Base-by-base conservation (phyloP, 129 eudicot species). In the Flaveria bidentis region DNA sequence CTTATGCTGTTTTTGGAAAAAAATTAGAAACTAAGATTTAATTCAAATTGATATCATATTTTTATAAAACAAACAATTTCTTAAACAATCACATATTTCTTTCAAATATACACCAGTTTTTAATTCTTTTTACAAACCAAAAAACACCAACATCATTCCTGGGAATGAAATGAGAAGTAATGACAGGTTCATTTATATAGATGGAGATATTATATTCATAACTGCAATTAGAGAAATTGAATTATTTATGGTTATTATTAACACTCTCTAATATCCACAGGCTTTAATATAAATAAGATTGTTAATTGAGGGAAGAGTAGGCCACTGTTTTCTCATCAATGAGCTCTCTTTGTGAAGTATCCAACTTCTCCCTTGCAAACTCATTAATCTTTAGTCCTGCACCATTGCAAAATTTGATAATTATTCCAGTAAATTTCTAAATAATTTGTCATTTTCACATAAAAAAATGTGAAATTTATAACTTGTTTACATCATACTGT, bases 291-390 rank as follows among this genome's bases (percentile, higher is more conserved):
- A 65, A 73, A 44, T 66, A 73, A 73, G 75, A 66, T 67, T 44
- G 61, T 80, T 62, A 73, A 65, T 74, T 79, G 62, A 93, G 95
- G 80, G 80, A 86, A 68, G 98, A 88, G 81, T 86, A 86, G 26
- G 98, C 98, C 71, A 88, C n/a, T 66, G 75, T 18, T 80, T 90
- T 93, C 82, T 93, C 96, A 78, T 93, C 92, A 23, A 82, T 71
- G 36, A 93, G 89, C 80, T 93, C 98, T 46, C 67, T 80, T 25
- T 81, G 91, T 46, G 85, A 79, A 47, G 84, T 85, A 58, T 90
- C 95, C 96, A 93, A 83, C 77, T 86, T 90, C 64, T 42, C 89
- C 86, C 92, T 93, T 5, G 94, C 84, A 82, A 85, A 80, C 76
- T 84, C 89, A 72, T 88, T 90, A 55, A 90, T 93, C 69, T 84